Conservation (phyloP, 495 filamentous ascomycete genomes). For the Trypethelium eluteriae region DNA sequence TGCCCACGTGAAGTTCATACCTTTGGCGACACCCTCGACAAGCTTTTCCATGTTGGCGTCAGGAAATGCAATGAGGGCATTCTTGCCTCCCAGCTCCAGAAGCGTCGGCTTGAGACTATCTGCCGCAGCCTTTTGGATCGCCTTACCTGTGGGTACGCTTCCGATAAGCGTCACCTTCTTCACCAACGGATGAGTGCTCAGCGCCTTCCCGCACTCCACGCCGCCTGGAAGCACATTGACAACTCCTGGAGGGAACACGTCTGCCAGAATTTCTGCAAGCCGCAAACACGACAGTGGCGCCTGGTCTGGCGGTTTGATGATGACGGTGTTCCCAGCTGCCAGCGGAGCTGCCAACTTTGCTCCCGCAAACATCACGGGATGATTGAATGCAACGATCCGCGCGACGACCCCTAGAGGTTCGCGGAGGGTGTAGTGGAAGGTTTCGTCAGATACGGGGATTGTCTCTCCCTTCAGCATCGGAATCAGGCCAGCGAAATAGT, state of each 20-base stretch:
- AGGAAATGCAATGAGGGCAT: constrained; percentile 75
- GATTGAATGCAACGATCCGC: constrained; percentile 28
- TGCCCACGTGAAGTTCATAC: constrained; percentile 56
- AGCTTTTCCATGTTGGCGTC: constrained; percentile 84
- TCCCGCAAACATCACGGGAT: constrained; percentile 26
- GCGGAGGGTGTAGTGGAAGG: constrained; percentile 61
- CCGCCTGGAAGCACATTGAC: constrained; percentile 86
- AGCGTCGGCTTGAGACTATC: constrained; percentile 87
- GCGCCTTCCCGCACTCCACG: constrained; percentile 62
- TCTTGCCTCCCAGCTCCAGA: constrained; percentile 86
- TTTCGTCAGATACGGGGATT: constrained; percentile 19
- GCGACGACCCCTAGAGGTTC: constrained; percentile 71
- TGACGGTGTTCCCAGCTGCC: constrained; percentile 65
- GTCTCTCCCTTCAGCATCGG: constrained; percentile 26
- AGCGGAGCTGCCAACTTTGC: constrained; percentile 28
- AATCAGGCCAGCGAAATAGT: constrained; percentile 24
- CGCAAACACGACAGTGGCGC: constrained; percentile 80
- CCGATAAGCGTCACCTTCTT: constrained; percentile 94
- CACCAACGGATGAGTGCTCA: constrained; percentile 66
- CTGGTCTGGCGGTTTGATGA: constrained; percentile 90
- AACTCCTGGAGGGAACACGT: constrained; percentile 89
- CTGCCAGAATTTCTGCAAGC: constrained; percentile 72
- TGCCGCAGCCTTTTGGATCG: constrained; percentile 85
- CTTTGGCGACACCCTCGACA: constrained; percentile 36
- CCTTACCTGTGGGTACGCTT: constrained; percentile 69